These are phyloP conservation scores for Colletotrichum truncatum DNA, from an alignment of 2,329 filamentous ascomycete species.

Conservation along the genomic window DNA sequence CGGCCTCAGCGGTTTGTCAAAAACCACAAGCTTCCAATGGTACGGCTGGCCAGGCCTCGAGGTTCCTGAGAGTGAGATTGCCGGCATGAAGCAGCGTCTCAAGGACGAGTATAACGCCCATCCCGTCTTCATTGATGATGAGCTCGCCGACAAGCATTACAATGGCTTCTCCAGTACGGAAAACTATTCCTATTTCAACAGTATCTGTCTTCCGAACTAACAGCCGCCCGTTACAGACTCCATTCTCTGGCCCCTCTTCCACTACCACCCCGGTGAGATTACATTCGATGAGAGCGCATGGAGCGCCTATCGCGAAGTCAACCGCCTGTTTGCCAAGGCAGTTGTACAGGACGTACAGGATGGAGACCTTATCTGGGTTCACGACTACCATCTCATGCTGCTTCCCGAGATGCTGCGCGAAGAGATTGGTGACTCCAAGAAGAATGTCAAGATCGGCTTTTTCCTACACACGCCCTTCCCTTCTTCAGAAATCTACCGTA, in stretches of 20 bases:
- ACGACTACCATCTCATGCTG: constrained; percentile 98
- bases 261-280: constrained; percentile 98
- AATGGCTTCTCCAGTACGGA: constrained; percentile 94
- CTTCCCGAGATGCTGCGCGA: constrained; percentile 94
- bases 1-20: constrained; percentile 88
- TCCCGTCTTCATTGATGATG: constrained; percentile 92
- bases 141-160: constrained; percentile 94
- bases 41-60: constrained; percentile 98
- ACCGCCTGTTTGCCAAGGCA: constrained; percentile 88
- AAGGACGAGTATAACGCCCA: constrained; percentile 90
- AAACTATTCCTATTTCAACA: neutral
- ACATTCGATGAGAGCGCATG: constrained; percentile 96
- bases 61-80: constrained; percentile 84
- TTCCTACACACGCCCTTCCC: constrained; percentile 98
- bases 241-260: constrained; percentile 98
- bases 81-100: constrained; percentile 77
- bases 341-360: constrained; percentile 90
- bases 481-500: constrained; percentile 95
- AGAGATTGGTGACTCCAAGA: constrained; percentile 81
- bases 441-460: constrained; percentile 97
- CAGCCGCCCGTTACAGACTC: constrained; percentile 69
- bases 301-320: constrained; percentile 93
- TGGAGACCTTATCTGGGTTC: constrained; percentile 96
- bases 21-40: constrained; percentile 96
- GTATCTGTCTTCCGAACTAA: constrained; percentile 23